Base-by-base conservation (phyloP, 345 rosid species). In the Physaria fendleri region DNA sequence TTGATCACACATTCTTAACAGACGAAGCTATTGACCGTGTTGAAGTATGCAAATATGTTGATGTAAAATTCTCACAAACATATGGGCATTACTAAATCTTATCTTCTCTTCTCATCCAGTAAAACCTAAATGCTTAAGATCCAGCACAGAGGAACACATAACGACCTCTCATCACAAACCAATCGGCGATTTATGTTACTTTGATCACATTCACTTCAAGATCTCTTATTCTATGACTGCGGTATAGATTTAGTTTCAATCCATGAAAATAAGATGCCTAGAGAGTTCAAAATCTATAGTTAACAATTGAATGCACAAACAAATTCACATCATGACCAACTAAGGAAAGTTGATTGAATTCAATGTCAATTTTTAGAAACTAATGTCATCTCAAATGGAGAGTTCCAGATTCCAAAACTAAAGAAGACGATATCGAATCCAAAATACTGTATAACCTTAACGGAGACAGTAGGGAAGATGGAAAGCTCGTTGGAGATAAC, bases 401-500 rank as follows among this genome's bases (percentile, higher is more conserved):
- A 54, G 12, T 44, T 34, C 43, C 47, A 47, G 38, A 37, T 62
- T 45, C 2, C 15, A 42, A 40, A 28, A 22, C 18, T 6, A 15
- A 34, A 10, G 14, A 27, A 27, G 1, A n/a, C 13, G n/a, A 51
- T 56, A 14, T 28, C 15, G 43, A 52, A 34, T 23, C 21, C 13
- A 23, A 23, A 32, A 6, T 14, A 16, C 5, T 38, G n/a, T n/a
- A n/a, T 16, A 33, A 83, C 98, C 95, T 92, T 92, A 76, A 80
- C 76, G 34, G 93, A 77, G 49, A 88, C 76, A 74, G 85, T 45
- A 55, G 95, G 83, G 45, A 51, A 13, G 39, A 48, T 44, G 13
- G 78, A 27, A 51, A 79, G 82, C 12, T 80, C 81, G 6, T 82
- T 78, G 22, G 90, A 67, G 59, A 92, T 79, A 54, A 84, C 93